Percentiles rank a stretch among this genome's conserved stretches.
Evolutionary conservation across 352 stramenopile genomes (phyloP).

Genomic region (Elongisporangium undulatum): DNA sequence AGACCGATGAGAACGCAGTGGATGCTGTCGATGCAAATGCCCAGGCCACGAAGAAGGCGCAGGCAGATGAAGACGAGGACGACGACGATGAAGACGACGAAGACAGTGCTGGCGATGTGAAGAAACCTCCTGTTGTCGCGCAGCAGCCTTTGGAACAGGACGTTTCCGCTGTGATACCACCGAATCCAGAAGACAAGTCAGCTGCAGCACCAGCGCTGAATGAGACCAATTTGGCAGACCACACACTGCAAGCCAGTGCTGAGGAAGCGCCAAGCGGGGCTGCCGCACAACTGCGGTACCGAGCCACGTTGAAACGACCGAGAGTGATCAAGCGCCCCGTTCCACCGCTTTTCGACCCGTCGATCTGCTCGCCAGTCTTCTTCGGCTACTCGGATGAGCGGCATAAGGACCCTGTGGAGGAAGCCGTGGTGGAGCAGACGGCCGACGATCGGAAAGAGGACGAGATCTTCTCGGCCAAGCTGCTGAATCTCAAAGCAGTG

Average conservation of each 20-base stretch:
- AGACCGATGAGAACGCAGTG: constrained; percentile 3
- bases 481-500: constrained; percentile 26
- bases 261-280: constrained; percentile 7
- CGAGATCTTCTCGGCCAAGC: constrained; percentile 47
- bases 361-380: constrained; percentile 51
- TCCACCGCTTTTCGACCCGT: constrained; percentile 38
- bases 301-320: constrained; percentile 32
- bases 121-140: not conserved
- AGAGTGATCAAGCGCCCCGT: constrained; percentile 45
- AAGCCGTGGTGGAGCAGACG: constrained; percentile 26
- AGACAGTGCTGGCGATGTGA: constrained; percentile 6
- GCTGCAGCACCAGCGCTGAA: constrained; percentile 2
- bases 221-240: constrained; percentile 21
- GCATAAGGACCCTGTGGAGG: constrained; percentile 28
- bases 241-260: constrained; percentile 13
- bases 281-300: constrained; percentile 12
- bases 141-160: not conserved
- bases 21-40: constrained; percentile 10
- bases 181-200: not conserved
- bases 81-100: constrained; percentile 18
- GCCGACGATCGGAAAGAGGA: constrained; percentile 28
- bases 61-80: constrained; percentile 12
- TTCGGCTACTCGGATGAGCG: constrained; percentile 65
- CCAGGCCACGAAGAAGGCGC: constrained; percentile 10
- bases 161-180: not conserved